Base-by-base conservation (phyloP, 2,329 filamentous ascomycete species). In the Sodiomyces alkalinus region DNA sequence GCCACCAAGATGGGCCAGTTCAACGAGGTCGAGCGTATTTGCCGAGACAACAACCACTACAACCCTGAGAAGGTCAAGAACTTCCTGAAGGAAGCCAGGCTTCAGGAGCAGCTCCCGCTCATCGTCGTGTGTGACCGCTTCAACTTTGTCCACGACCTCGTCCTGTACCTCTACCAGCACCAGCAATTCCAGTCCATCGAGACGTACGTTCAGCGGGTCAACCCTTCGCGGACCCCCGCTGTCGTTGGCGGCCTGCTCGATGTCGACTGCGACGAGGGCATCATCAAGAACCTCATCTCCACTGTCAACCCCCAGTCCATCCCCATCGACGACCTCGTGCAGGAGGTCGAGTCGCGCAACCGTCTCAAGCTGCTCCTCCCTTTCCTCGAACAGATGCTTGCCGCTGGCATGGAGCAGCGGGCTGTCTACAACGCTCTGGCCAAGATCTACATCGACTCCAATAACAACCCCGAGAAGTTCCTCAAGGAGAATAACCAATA, bases 41-140 rank as follows among this genome's bases (percentile, higher is more conserved):
- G 87, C 61, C 76, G 92, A 36, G 90, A 98, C 53, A 92, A 79
- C 65, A 85, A 80, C 51, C 68, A 69, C 47, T 87, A 85, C 58
- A 87, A 94, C 52, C 69, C 85, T 0, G 85, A 94, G 55, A 92
- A 93, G 64, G 83, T 94, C 33, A 94, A 94, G 68, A 98, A 98
- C 62, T 98, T 96, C 71, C 63, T 98, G 36, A 98, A 98, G 62
- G 92, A 98, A 52, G 87, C 90, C 30, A 80, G 77, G 40, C 64
- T 98, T 24, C 75, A 78, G 2, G 90, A 98, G 54, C 87, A 94
- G 58, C 68, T 98, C 23, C 90, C 90, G 23, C 64, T 98, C 30
- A 98, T 98, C 57, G 94, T 96, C 43, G 85, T 98, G 33, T 98
- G 92, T 58, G 90, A 98, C 50, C 82, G 87, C n/a, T 94, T 92